Conservation (phyloP, 1,139 yeast species). For the Geotrichum aggregatum region DNA sequence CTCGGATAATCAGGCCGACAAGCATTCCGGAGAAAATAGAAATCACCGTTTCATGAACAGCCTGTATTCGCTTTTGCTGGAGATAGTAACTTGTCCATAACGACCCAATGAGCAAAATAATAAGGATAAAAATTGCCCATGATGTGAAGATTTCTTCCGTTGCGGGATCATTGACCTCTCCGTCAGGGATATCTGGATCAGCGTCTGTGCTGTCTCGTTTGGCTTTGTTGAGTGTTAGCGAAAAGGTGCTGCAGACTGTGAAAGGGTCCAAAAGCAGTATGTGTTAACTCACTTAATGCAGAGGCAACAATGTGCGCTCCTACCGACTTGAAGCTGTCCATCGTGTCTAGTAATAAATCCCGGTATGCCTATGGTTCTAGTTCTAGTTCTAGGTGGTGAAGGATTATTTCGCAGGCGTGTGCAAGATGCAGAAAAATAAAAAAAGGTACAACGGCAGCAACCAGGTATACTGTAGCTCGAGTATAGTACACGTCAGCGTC, state of each 20-base stretch:
- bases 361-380: no score
- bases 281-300: background rate
- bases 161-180: conserved; percentile 76
- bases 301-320: background rate
- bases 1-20: conserved; percentile 82
- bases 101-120: conserved; percentile 76
- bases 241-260: background rate
- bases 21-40: conserved; percentile 96
- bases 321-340: background rate
- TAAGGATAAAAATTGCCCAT: conserved; percentile 89
- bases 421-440: background rate
- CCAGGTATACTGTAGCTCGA: no score
- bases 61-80: conserved; percentile 85
- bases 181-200: conserved; percentile 45
- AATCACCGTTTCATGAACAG: conserved; percentile 91
- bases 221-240: conserved; percentile 1
- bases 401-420: background rate
- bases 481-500: no score
- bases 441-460: no score
- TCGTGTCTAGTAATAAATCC: background rate
- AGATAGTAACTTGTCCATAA: conserved; percentile 91
- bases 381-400: background rate
- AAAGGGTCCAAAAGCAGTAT: background rate
- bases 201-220: conserved; percentile 40
- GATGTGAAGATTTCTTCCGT: conserved; percentile 92